A percentile compares a stretch with the other conserved stretches of the same genome.
These are phyloP conservation scores for Colletotrichum sp. DNA, from an alignment of 2,329 filamentous ascomycete genomes.

Conservation along the genomic window DNA sequence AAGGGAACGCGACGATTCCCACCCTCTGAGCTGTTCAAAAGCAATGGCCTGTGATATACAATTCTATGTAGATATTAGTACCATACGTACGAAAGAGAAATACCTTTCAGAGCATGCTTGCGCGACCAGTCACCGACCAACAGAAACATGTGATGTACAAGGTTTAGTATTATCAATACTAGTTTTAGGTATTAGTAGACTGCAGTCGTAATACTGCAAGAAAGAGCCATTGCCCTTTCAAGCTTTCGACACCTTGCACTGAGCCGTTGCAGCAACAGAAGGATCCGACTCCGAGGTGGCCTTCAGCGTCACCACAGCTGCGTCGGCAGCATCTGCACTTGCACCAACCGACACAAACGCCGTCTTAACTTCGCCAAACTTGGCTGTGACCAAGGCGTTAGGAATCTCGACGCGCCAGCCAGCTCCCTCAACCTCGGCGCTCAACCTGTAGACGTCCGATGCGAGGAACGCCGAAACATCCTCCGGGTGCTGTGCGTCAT, in stretches of 20 bases:
- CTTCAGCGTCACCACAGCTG: constrained; percentile 45
- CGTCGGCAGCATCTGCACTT: constrained; percentile 29
- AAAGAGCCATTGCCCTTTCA: background rate
- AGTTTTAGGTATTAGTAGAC: background rate
- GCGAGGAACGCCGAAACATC: constrained; percentile 43
- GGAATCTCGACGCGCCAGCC: constrained; percentile 52
- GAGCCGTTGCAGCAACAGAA: constrained; percentile 29
- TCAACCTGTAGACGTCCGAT: constrained; percentile 54
- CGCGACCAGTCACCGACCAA: background rate
- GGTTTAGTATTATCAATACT: background rate
- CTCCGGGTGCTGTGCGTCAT: constrained; percentile 29
- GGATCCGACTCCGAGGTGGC: constrained; percentile 51
- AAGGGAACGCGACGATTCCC: background rate
- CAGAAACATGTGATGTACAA: background rate
- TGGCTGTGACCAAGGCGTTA: constrained; percentile 43
- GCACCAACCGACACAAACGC: constrained; percentile 49
- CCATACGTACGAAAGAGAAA: background rate
- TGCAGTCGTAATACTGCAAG: background rate
- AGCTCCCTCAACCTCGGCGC: constrained; percentile 43
- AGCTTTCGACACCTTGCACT: constrained; percentile 36
- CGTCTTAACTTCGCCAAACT: constrained; percentile 41
- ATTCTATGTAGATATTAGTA: background rate
- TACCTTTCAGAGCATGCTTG: background rate
- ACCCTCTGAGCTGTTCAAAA: background rate
- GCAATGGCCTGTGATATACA: background rate